Evolutionary conservation across 2,329 filamentous ascomycete species (phyloP), one percentile per base, ranked within the genome.

Genomic region (Ophiostoma australiae): DNA sequence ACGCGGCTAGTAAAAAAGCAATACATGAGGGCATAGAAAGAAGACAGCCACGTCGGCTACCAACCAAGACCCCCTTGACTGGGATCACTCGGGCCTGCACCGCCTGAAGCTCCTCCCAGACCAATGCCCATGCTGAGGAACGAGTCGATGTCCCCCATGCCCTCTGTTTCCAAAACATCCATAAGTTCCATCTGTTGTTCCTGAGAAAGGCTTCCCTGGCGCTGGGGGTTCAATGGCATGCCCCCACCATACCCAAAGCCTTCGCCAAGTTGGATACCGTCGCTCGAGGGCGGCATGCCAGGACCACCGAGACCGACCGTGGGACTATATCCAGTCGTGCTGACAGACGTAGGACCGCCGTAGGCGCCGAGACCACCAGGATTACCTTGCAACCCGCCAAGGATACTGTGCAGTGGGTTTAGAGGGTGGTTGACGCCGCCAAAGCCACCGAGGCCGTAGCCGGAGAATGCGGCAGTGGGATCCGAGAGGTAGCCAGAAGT

Each of bases 181-280:
- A 96, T 93, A 52, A 97, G 82, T 81, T 97, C 91, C 73, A 90
- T 81, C 79, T 95, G 92, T 79, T 96, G 92, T 76, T 92, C 87
- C 74, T 93, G 90, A 72, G 89, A 94, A 41, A 96, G 82, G 72
- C 85, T 91, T 74, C 89, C 92, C 76, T 87, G 88, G 72, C 84
- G 86, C 77, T 86, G 85, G 35, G 81, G 79, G 35, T 74, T 69
- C 0, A 70, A 37, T 4, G 70, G 69, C 8, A 69, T 66, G n/a
- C 39, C 3, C 79, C 77, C 66, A 17, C 52, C 70, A 37, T 68
- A 68, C 4, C 69, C 70, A 55, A 74, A 74, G 3, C 72, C 67
- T 3, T 74, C 72, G 3, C 68, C 69, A 70, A 73, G 67, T 23
- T 10, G 44, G 3, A 67, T 10, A 6, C 67, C 69, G 20, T 66